Percentiles rank a stretch among this genome's conserved stretches.
Evolutionary conservation across 208 protist species (phyloP).

Genomic region (Vickermania ingenoplastis): DNA sequence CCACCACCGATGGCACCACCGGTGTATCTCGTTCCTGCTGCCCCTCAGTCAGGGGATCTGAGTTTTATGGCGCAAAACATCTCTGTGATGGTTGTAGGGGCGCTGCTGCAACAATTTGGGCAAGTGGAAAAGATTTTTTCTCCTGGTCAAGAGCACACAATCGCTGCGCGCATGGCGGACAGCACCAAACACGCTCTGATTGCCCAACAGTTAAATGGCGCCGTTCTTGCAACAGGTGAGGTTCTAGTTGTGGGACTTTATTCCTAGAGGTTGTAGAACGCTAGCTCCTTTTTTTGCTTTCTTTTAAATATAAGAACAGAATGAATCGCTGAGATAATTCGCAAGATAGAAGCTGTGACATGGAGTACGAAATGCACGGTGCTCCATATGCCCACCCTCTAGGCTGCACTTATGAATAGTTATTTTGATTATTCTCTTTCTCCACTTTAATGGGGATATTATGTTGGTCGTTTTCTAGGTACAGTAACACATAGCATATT

Average conservation of each 20-base stretch:
- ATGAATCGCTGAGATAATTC: too few species aligned
- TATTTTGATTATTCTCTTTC: too few species aligned
- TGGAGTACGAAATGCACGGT: too few species aligned
- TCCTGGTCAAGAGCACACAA: constrained; percentile 30
- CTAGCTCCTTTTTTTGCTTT: not conserved
- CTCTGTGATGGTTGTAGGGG: constrained; percentile 40
- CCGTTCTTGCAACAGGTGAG: constrained; percentile 64
- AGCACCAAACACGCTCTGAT: constrained; percentile 37
- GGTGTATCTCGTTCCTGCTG: constrained; percentile 14
- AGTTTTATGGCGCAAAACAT: constrained; percentile 46
- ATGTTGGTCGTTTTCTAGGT: too few species aligned
- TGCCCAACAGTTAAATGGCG: constrained; percentile 67
- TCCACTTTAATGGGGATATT: too few species aligned
- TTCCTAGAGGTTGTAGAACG: constrained; percentile 17
- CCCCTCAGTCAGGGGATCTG: constrained; percentile 64
- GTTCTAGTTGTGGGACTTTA: constrained; percentile 56
- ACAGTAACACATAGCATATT: too few species aligned
- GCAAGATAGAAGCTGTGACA: too few species aligned
- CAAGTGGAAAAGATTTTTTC: constrained; percentile 35
- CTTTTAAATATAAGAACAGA: too few species aligned
- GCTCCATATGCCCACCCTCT: too few species aligned
- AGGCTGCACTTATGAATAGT: too few species aligned
- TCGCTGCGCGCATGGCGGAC: constrained; percentile 55
- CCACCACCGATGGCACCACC: constrained; percentile 14
- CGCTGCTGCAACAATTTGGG: constrained; percentile 62